A percentile compares a stretch with the other conserved stretches of the same genome.
Conservation (phyloP, 306 rosid species). For the Pyrus betulifolia region DNA sequence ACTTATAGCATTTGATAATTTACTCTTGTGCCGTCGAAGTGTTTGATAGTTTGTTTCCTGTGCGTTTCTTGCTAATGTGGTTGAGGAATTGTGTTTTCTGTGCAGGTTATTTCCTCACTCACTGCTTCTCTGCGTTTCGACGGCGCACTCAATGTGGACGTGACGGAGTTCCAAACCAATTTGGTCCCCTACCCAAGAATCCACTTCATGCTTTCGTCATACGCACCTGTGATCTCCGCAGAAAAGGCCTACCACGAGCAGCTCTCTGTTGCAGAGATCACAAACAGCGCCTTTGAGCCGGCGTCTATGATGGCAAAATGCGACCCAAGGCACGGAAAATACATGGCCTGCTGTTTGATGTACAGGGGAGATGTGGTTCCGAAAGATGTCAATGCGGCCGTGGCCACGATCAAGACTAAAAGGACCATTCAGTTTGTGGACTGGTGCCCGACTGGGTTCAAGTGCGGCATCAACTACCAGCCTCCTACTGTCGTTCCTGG, state of each 20-base stretch:
- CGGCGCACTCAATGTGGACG: slow-evolving; percentile 40
- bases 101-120: slow-evolving; percentile 34
- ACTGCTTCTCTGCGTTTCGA: slow-evolving; percentile 42
- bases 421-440: slow-evolving; percentile 41
- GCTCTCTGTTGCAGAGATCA: slow-evolving; percentile 36
- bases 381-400: slow-evolving; percentile 35
- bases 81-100: neutral
- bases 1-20: neutral
- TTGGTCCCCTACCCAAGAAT: slow-evolving; percentile 41
- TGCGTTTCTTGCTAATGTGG: neutral
- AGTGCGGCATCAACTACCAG: slow-evolving; percentile 44
- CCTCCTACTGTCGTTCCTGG: slow-evolving; percentile 42
- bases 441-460: slow-evolving; percentile 45
- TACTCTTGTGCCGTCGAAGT: neutral
- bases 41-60: neutral
- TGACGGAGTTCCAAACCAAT: slow-evolving; percentile 44
- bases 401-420: slow-evolving; percentile 38
- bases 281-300: slow-evolving; percentile 39
- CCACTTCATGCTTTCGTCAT: slow-evolving; percentile 45
- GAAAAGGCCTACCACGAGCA: slow-evolving; percentile 47
- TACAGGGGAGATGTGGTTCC: slow-evolving; percentile 43
- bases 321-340: slow-evolving; percentile 38
- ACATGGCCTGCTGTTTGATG: slow-evolving; percentile 49
- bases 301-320: slow-evolving; percentile 43
- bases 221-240: slow-evolving; percentile 39